Evolutionary conservation across 2,329 filamentous ascomycete species (phyloP).

Genomic region (Cadophora sp.): DNA sequence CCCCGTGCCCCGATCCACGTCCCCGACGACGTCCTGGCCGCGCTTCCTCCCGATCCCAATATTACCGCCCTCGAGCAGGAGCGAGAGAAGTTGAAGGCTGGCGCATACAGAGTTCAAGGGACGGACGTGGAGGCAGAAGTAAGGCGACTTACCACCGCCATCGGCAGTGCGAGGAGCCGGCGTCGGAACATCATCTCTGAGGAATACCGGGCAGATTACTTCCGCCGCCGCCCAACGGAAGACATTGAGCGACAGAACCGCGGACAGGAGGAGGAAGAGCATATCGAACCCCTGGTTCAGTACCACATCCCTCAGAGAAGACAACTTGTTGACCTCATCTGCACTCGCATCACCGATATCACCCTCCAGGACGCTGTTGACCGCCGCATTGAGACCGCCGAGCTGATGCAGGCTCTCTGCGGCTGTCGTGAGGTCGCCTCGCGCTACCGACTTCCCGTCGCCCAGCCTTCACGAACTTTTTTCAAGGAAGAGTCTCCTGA

Average conservation of each 20-base stretch:
- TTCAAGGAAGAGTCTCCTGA: slow-evolving; percentile 27
- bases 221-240: neutral
- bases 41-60: slow-evolving; percentile 23
- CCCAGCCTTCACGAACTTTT: slow-evolving; percentile 5
- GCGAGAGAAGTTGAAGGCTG: neutral
- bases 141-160: neutral
- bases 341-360: slow-evolving; percentile 24
- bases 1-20: slow-evolving; percentile 26
- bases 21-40: slow-evolving; percentile 25
- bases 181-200: slow-evolving; percentile 4
- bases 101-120: neutral
- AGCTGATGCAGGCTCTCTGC: slow-evolving; percentile 24
- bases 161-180: neutral
- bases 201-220: neutral
- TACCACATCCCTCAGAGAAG: neutral
- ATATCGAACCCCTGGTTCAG: neutral
- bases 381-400: slow-evolving; percentile 23
- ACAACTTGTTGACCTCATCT: neutral
- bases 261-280: neutral
- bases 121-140: neutral
- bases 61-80: slow-evolving; percentile 28
- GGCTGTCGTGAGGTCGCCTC: too few species aligned
- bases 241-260: neutral
- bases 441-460: slow-evolving; percentile 17
- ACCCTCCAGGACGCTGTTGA: slow-evolving; percentile 25